Evolutionary conservation across 768 basidiomycete species (phyloP), one percentile per base, ranked within the genome.

Genomic region (Russula compacta): DNA sequence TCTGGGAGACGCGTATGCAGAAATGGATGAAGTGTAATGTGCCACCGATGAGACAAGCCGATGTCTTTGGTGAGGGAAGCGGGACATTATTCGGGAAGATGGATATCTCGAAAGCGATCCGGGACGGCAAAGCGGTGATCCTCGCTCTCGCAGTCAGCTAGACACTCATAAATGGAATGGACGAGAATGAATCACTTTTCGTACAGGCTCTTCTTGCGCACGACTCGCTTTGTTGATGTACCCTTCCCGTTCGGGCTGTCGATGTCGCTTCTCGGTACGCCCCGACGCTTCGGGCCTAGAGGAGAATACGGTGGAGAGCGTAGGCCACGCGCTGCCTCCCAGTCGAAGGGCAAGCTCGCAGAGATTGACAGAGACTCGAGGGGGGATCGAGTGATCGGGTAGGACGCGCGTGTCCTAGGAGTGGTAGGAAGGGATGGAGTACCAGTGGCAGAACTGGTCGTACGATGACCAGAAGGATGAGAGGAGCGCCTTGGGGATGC

Each of bases 11-110:
- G 63, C 88, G 79, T 43, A 87, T 74, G 69, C 76, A 82, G 56
- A 91, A 78, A 69, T 92, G 86, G 2, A 87, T 56, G 33, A 85
- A 74, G 69, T 93, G 90, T 72, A 87, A 76, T 32, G 73, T 60
- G 17, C 81, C 81, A 21, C 86, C 91, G 19, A 87, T 68, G 19
- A 86, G 78, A 64, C 80, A 80, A 17, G 87, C 91, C 46, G 81
- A 82, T 1, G 82, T 85, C 67, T 78, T 81, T 7, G 84, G 79
- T 21, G 81, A 72, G 1, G 90, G 90, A 1, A 90, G 74, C 9
- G 89, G 88, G 19, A 92, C 66, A 68, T 92, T 89, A 67, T 87
- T 76, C n/a, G 89, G 90, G 69, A 92, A 89, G 51, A 89, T 76
- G 9, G 86, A 81, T n/a, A 92, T 78, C 69, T 91, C 82, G 67